phyloP scores from a whole-genome alignment of 225 moss, liverwort and hornwort genomes.

The Bryoerythrophyllum caledonicum region DNA sequence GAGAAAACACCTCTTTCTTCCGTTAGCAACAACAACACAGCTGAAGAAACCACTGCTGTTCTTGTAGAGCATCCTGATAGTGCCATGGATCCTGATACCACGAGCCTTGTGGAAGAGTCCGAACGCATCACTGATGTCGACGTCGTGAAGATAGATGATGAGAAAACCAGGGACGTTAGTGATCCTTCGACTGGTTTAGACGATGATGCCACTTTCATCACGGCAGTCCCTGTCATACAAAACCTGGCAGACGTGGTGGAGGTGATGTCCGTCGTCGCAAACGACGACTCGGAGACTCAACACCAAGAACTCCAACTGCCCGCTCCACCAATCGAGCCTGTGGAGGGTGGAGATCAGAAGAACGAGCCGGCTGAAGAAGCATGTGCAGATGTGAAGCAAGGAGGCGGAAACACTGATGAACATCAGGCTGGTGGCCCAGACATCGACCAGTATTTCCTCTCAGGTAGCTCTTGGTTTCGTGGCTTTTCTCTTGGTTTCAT shows the following conservation, averaged over 20 bases:
- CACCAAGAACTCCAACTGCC: not conserved
- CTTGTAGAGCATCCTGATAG: not conserved
- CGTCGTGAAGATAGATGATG: not conserved
- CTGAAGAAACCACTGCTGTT: not conserved
- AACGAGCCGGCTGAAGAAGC: not conserved
- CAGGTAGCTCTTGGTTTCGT: conserved; percentile 14
- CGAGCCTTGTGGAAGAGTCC: not conserved
- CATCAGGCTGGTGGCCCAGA: not conserved
- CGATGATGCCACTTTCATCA: not conserved
- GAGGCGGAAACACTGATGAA: conserved; percentile 8
- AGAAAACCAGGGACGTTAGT: not conserved
- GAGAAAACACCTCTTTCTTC: not conserved
- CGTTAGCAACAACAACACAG: not conserved
- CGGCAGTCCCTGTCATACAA: conserved; percentile 6
- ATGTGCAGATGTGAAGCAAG: conserved; percentile 1
- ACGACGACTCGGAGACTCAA: conserved; percentile 16
- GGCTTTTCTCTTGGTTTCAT: too few species aligned
- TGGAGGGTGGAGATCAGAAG: not conserved
- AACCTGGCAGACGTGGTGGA: conserved; percentile 27
- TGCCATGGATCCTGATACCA: conserved; percentile 22
- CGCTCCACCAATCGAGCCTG: not conserved
- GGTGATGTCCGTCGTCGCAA: conserved; percentile 16
- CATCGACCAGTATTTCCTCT: conserved; percentile 18
- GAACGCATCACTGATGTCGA: not conserved
- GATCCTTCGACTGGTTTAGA: not conserved